Evolutionary conservation across 2,329 filamentous ascomycete species (phyloP).

Genomic region (Fusarium heterosporum): DNA sequence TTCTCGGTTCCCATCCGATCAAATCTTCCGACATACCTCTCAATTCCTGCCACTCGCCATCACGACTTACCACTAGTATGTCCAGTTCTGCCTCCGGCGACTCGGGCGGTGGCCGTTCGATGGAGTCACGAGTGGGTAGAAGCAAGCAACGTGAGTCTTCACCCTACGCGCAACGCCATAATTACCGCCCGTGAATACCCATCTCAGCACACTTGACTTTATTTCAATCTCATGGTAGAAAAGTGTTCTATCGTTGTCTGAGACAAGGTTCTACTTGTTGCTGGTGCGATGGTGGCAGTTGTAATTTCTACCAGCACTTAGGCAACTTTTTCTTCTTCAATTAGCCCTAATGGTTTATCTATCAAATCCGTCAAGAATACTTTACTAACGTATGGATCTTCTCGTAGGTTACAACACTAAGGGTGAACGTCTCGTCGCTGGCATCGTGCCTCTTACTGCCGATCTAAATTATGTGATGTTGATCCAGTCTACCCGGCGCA

Average conservation of each 20-base stretch:
- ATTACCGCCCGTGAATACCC: not conserved
- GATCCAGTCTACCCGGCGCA: conserved; percentile 90
- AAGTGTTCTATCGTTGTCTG: conserved; percentile 11
- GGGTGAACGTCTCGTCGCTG: conserved; percentile 94
- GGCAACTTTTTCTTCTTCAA: conserved; percentile 16
- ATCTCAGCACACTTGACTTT: not conserved
- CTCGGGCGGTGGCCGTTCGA: conserved; percentile 61
- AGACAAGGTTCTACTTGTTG: conserved; percentile 2
- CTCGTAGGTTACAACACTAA: conserved; percentile 85
- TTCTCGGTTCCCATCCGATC: conserved; percentile 26
- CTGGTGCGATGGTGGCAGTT: conserved; percentile 12
- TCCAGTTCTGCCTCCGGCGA: conserved; percentile 53
- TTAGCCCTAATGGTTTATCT: conserved; percentile 2
- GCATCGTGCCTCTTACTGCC: conserved; percentile 87
- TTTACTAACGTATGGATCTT: conserved; percentile 38
- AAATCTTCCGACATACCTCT: conserved; percentile 29
- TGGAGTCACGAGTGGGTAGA: conserved; percentile 81
- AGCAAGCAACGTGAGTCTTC: conserved; percentile 81
- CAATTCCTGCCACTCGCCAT: conserved; percentile 35
- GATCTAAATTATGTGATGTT: conserved; percentile 91
- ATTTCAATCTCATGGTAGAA: not conserved
- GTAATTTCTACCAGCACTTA: conserved; percentile 23
- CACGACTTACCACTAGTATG: conserved; percentile 46
- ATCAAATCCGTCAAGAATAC: conserved; percentile 5
- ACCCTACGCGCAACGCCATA: conserved; percentile 17